phyloP scores from a whole-genome alignment of 2,329 filamentous ascomycete species.

The Cadophora luteo-olivacea region DNA sequence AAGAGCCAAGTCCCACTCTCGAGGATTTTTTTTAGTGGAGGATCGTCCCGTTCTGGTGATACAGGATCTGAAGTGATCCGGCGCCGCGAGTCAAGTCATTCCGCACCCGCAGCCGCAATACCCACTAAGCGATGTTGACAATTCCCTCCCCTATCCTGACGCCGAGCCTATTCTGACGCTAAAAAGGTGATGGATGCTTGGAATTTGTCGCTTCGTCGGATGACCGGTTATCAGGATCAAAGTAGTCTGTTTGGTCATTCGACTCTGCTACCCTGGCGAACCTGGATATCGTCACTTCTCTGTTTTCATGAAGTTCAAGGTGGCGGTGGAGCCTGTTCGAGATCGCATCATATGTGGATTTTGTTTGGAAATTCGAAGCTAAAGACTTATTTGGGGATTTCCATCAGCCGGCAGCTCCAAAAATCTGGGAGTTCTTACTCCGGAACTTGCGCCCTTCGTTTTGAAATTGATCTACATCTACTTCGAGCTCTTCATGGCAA shows the following conservation, averaged over 20 bases:
- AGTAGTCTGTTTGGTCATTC: not conserved
- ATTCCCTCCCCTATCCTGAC: not conserved
- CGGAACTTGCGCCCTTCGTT: not conserved
- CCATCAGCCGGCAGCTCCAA: not conserved
- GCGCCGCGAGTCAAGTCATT: not conserved
- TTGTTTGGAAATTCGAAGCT: no score
- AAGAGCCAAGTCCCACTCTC: not conserved
- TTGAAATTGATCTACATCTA: not conserved
- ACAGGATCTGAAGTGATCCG: constrained; percentile 1
- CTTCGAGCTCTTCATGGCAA: not conserved
- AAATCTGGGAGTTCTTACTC: not conserved
- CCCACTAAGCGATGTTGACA: constrained; percentile 14
- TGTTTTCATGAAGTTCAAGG: no score
- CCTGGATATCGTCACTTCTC: no score
- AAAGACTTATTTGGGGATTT: not conserved
- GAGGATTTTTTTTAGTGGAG: not conserved
- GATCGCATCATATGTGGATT: no score
- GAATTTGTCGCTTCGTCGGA: not conserved
- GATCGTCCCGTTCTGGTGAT: constrained; percentile 12
- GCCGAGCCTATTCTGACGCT: not conserved
- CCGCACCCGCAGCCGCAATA: constrained; percentile 2
- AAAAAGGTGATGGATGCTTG: not conserved
- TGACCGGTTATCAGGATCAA: not conserved
- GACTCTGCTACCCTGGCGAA: no score
- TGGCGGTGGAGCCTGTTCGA: no score